Conservation (phyloP, 2,329 filamentous ascomycete species). For the Cryphonectria radicalis region DNA sequence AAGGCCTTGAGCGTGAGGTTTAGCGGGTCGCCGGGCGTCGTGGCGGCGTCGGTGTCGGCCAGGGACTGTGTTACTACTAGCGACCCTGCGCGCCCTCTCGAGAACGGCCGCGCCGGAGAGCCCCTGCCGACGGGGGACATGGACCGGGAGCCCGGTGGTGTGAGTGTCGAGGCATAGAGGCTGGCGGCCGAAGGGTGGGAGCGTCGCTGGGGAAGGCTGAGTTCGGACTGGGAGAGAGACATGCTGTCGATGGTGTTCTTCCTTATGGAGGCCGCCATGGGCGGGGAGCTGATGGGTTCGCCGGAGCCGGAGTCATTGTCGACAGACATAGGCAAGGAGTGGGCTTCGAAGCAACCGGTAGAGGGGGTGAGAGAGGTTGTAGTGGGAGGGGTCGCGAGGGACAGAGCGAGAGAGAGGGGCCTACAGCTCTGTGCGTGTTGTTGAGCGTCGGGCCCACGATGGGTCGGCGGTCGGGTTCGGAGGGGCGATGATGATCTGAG, state of each 20-base stretch:
- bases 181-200: conserved; percentile 64
- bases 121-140: conserved; percentile 67
- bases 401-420: background rate
- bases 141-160: conserved; percentile 70
- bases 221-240: conserved; percentile 53
- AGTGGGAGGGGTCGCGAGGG: no score
- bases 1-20: conserved; percentile 81
- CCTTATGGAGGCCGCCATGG: conserved; percentile 64
- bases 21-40: conserved; percentile 58
- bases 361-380: background rate
- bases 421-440: background rate
- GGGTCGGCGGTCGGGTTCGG: background rate
- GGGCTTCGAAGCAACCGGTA: conserved; percentile 1
- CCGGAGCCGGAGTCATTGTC: conserved; percentile 28
- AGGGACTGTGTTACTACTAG: conserved; percentile 48
- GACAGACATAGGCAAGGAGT: conserved; percentile 28
- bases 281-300: conserved; percentile 50
- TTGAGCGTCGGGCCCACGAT: conserved; percentile 6
- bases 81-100: conserved; percentile 62
- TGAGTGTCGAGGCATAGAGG: conserved; percentile 67
- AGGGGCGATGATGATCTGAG: background rate
- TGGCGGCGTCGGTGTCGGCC: conserved; percentile 46
- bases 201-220: conserved; percentile 56
- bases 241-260: conserved; percentile 58
- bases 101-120: conserved; percentile 59